Percentiles rank a stretch among this genome's conserved stretches.
These are phyloP conservation scores for Xylaria telfairii DNA, from an alignment of 495 filamentous ascomycete species.

Conservation along the genomic window DNA sequence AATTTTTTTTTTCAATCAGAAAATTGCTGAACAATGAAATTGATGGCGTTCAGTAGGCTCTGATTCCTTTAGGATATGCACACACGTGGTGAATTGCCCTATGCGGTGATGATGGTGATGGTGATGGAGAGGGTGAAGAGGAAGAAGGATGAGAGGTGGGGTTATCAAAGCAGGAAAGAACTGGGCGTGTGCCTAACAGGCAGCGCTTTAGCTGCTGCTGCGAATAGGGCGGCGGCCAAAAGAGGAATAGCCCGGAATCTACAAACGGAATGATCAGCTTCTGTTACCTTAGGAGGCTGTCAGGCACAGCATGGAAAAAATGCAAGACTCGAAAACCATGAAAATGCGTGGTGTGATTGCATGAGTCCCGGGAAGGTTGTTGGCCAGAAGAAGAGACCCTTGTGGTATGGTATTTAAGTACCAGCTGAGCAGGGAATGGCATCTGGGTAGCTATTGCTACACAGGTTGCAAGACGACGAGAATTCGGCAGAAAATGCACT, in stretches of 20 bases:
- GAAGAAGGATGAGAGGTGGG: constrained; percentile 1
- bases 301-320: constrained; percentile 5
- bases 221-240: background rate
- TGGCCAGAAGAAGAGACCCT: background rate
- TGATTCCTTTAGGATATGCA: background rate
- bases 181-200: constrained; percentile 12
- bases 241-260: constrained; percentile 27
- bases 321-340: background rate
- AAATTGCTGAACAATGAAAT: background rate
- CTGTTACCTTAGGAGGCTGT: constrained; percentile 10
- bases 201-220: background rate
- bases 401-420: background rate
- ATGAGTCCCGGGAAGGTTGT: background rate
- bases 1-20: background rate
- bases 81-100: background rate
- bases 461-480: constrained; percentile 2
- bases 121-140: background rate
- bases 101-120: background rate
- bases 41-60: background rate
- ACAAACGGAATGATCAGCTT: constrained; percentile 29
- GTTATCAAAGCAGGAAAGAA: background rate
- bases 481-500: constrained; percentile 4
- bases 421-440: background rate
- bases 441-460: constrained; percentile 18
- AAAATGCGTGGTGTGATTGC: background rate